Base-by-base conservation (phyloP, 2,329 filamentous ascomycete genomes). In the Colletotrichum neosansevieriae region DNA sequence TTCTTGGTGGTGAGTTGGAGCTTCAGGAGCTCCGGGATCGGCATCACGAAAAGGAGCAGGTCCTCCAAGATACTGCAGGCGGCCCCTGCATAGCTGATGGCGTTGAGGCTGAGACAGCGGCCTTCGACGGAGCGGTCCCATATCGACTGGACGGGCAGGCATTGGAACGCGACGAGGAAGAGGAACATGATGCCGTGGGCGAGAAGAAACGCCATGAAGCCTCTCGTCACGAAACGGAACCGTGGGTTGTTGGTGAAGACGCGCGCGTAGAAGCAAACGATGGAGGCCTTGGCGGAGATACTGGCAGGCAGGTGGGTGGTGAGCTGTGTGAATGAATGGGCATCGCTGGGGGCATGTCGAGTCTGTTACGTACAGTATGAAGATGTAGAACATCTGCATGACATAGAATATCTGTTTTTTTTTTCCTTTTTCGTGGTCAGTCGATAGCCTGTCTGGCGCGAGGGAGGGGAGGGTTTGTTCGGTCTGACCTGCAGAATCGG, bases 311-410 rank as follows among this genome's bases (percentile, higher is more conserved):
- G 21, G 21, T 3, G 3, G 1, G 17, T 68, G 2, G 47, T 12
- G 13, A 2, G 3, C 13, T 4, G 9, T 24, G 6, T 0, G 3
- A 21, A 21, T 1, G 0, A 1, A 6, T 3, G 9, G 2, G n/a
- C n/a, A n/a, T 2, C 2, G n/a, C 1, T 11, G 17, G 29, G 17
- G 29, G 6, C 6, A 9, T 12, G 0, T n/a, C 2, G 4, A 19
- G 2, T 15, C 1, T 3, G 17, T 5, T 5, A 17, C 34, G 24
- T 9, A 68, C 60, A 74, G 72, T 32, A 74, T 36, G 19, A 73
- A 57, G 2, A 71, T 70, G 57, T 75, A 76, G 6, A 75, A 57
- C 51, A 75, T 74, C 54, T 75, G 70, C 6, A 62, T 57, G 1
- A 45, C 63, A 24, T 71, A 73, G 29, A 73, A 71, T 4, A 72